Evolutionary conservation across 352 stramenopile species (phyloP).

Genomic region (Pythium insidiosum): DNA sequence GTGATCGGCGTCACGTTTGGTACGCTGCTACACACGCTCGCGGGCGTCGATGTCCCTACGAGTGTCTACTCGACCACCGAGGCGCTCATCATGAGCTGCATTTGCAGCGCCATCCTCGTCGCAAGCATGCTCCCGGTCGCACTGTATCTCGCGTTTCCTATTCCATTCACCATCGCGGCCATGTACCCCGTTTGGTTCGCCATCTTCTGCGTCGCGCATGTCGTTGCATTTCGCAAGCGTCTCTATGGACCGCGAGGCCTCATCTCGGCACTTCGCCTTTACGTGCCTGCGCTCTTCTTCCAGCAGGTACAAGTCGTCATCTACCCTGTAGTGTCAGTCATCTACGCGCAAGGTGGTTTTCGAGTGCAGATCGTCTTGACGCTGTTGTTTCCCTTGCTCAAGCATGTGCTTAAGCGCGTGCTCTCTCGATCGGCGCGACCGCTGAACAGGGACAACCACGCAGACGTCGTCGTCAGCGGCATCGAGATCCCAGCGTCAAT

Average conservation of each 20-base stretch:
- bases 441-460: conserved; percentile 6
- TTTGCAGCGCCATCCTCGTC: not conserved
- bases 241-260: not conserved
- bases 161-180: conserved; percentile 5
- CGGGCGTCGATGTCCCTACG: not conserved
- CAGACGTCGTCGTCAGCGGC: conserved; percentile 7
- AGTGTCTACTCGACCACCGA: conserved; percentile 1
- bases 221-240: not conserved
- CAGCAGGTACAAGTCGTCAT: conserved; percentile 6
- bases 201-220: not conserved
- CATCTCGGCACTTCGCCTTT: not conserved
- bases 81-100: not conserved
- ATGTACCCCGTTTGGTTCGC: not conserved
- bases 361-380: conserved; percentile 11
- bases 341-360: conserved; percentile 11
- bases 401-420: conserved; percentile 8
- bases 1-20: conserved; percentile 4
- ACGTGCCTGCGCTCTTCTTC: not conserved
- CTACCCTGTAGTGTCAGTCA: no score
- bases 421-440: not conserved
- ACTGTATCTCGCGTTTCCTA: conserved; percentile 4
- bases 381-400: conserved; percentile 8
- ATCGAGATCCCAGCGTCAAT: conserved; percentile 17
- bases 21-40: conserved; percentile 4
- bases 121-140: not conserved